These are phyloP conservation scores for Boechera stricta DNA, from an alignment of 345 rosid genomes.

Conservation along the genomic window DNA sequence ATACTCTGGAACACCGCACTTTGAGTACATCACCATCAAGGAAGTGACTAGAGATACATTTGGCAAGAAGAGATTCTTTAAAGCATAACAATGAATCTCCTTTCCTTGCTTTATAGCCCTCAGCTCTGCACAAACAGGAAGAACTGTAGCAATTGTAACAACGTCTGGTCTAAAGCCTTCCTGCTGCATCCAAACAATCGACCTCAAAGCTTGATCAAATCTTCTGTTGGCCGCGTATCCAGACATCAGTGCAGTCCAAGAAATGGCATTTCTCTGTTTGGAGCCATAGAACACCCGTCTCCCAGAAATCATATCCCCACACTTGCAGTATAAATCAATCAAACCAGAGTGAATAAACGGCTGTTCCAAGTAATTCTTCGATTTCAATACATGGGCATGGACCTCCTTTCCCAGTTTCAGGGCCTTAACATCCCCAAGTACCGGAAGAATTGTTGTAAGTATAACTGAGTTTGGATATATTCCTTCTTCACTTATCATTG, in stretches of 20 bases:
- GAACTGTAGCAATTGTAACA: constrained; percentile 71
- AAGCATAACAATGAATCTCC: constrained; percentile 82
- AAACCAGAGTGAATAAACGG: constrained; percentile 69
- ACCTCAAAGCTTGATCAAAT: constrained; percentile 84
- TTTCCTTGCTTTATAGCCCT: constrained; percentile 75
- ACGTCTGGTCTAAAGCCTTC: constrained; percentile 83
- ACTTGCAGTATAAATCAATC: constrained; percentile 87
- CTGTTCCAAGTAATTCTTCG: constrained; percentile 53
- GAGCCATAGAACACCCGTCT: constrained; percentile 73
- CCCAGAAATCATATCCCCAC: constrained; percentile 73
- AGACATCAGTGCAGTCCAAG: constrained; percentile 93
- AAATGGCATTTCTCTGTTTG: constrained; percentile 64
- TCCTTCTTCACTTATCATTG: constrained; percentile 74
- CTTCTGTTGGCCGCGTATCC: constrained; percentile 79
- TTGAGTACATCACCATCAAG: constrained; percentile 85
- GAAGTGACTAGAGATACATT: constrained; percentile 76
- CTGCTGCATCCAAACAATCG: constrained; percentile 93
- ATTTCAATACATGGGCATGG: constrained; percentile 72
- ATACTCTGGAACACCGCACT: constrained; percentile 62
- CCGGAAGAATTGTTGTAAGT: constrained; percentile 68
- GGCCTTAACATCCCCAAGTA: constrained; percentile 66
- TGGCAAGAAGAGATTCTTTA: constrained; percentile 71
- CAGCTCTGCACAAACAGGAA: constrained; percentile 78
- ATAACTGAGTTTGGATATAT: constrained; percentile 71
- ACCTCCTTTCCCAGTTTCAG: constrained; percentile 70